phyloP scores from a whole-genome alignment of 2,329 filamentous ascomycete species.

The Orbilia blumenaviensis region DNA sequence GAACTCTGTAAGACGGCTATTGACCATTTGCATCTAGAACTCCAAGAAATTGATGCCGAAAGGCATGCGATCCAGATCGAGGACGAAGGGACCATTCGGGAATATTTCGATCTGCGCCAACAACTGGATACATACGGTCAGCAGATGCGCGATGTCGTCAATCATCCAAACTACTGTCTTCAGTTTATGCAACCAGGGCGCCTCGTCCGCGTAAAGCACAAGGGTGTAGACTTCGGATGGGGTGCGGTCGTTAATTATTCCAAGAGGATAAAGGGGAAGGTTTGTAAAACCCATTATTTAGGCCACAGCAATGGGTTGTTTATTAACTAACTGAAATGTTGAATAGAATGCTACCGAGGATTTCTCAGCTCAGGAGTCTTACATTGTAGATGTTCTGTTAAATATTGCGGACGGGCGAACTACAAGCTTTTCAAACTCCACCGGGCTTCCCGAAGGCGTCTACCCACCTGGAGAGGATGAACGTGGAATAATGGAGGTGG shows the following conservation, averaged over 20 bases:
- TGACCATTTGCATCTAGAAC: slow-evolving; percentile 65
- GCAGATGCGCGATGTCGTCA: slow-evolving; percentile 91
- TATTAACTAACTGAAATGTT: background rate
- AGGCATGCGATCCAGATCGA: slow-evolving; percentile 77
- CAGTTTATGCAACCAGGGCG: slow-evolving; percentile 89
- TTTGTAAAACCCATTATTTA: slow-evolving; percentile 57
- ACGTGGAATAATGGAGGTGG: slow-evolving; percentile 77
- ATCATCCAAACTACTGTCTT: slow-evolving; percentile 85
- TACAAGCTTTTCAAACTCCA: slow-evolving; percentile 71
- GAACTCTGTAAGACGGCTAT: slow-evolving; percentile 9
- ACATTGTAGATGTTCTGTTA: slow-evolving; percentile 83
- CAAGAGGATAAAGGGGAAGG: slow-evolving; percentile 72
- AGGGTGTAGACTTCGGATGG: slow-evolving; percentile 88
- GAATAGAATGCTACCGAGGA: slow-evolving; percentile 69
- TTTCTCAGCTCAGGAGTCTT: slow-evolving; percentile 76
- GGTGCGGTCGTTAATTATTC: slow-evolving; percentile 82
- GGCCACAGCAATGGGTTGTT: background rate
- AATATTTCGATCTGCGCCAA: slow-evolving; percentile 90
- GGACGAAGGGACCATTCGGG: slow-evolving; percentile 87
- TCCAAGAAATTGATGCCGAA: slow-evolving; percentile 79
- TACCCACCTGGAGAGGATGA: slow-evolving; percentile 70
- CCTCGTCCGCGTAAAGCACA: slow-evolving; percentile 83
- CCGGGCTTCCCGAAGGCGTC: slow-evolving; percentile 59
- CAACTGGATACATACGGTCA: slow-evolving; percentile 83
- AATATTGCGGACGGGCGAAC: slow-evolving; percentile 67